A percentile compares a stretch with the other conserved stretches of the same genome.
Conservation (phyloP, 441 rosid species). For the Melastoma candidum region DNA sequence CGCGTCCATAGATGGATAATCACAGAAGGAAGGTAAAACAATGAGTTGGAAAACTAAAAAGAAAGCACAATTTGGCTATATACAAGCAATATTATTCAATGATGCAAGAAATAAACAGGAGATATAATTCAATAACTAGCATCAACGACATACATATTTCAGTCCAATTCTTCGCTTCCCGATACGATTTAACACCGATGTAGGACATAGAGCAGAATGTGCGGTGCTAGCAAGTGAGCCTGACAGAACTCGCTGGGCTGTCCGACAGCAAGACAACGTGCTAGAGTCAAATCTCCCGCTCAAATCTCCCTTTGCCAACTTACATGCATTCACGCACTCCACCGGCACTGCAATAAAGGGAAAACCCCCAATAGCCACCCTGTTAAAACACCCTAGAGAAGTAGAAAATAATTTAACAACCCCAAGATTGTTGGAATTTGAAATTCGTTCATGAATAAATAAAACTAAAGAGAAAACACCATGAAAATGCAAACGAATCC, state of each 20-base stretch:
- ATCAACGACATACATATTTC: slow-evolving; percentile 34
- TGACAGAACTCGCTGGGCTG: slow-evolving; percentile 81
- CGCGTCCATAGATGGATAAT: no score
- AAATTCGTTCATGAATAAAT: no score
- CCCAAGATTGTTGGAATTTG: not conserved
- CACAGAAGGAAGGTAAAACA: no score
- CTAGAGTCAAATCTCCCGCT: slow-evolving; percentile 64
- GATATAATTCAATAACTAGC: no score
- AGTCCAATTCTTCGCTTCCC: slow-evolving; percentile 33
- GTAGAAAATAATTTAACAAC: not conserved
- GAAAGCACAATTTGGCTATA: no score
- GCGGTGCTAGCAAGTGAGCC: slow-evolving; percentile 85
- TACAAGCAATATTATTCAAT: no score
- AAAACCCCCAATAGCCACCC: slow-evolving; percentile 9
- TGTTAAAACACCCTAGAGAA: not conserved
- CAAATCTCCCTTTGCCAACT: slow-evolving; percentile 60
- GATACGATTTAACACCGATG: slow-evolving; percentile 21
- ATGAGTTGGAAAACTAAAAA: no score
- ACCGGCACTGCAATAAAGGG: slow-evolving; percentile 45
- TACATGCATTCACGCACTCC: slow-evolving; percentile 79
- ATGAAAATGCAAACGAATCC: no score
- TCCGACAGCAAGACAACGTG: slow-evolving; percentile 82
- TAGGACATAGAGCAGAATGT: slow-evolving; percentile 41
- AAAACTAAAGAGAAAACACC: no score
- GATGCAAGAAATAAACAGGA: no score